phyloP scores from a whole-genome alignment of 2,329 filamentous ascomycete species.

The Apiospora malaysiana region DNA sequence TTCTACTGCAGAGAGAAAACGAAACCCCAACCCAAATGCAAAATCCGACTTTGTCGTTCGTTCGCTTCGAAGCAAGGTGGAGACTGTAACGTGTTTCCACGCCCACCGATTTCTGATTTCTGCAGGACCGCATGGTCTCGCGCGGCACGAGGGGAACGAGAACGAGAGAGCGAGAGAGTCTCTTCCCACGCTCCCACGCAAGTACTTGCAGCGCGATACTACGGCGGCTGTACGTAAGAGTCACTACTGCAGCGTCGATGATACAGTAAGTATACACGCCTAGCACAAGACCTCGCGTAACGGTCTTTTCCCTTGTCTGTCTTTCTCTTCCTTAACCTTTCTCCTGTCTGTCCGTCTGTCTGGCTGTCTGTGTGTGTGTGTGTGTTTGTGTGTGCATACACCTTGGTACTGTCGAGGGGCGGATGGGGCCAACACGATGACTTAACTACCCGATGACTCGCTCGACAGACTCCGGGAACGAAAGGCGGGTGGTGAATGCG shows the following conservation, averaged over 20 bases:
- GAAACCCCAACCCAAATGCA: background rate
- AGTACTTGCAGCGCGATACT: constrained; percentile 12
- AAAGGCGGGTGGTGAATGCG: constrained; percentile 16
- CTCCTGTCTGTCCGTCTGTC: background rate
- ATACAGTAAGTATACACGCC: background rate
- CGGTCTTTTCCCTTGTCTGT: background rate
- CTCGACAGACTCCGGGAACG: background rate
- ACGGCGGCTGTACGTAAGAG: background rate
- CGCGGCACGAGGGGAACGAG: constrained; percentile 12
- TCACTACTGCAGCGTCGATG: constrained; percentile 12
- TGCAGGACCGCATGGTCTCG: constrained; percentile 9
- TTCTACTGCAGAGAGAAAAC: background rate
- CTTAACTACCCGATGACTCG: constrained; percentile 1
- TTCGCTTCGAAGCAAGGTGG: constrained; percentile 11
- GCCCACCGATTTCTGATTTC: constrained; percentile 13
- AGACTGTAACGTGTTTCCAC: constrained; percentile 13
- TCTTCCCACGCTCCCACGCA: background rate
- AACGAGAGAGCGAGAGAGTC: background rate
- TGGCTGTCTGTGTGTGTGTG: too few species aligned
- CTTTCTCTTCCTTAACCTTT: background rate
- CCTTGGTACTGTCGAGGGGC: background rate
- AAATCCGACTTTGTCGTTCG: background rate
- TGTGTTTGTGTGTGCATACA: background rate
- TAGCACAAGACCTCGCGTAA: constrained; percentile 4
- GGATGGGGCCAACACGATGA: background rate